Conservation (phyloP, 2,329 filamentous ascomycete species). For the Claviceps fusiformis region DNA sequence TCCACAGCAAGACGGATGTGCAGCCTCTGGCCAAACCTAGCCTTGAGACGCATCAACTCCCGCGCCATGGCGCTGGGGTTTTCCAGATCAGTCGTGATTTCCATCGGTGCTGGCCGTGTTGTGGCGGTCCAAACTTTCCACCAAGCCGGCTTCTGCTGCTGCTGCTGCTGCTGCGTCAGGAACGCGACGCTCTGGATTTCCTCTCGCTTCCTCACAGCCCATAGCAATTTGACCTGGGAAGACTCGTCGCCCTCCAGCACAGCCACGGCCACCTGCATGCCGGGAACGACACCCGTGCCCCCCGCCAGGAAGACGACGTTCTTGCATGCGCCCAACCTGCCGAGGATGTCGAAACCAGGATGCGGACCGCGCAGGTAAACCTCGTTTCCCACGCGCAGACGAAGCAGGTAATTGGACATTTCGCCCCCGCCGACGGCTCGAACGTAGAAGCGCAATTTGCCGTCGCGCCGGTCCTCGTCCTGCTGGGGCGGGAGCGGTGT, state of each 20-base stretch:
- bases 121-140: constrained; percentile 12
- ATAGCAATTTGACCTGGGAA: constrained; percentile 54
- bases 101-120: constrained; percentile 4
- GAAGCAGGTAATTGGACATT: constrained; percentile 68
- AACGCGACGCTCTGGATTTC: constrained; percentile 27
- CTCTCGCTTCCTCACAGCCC: constrained; percentile 55
- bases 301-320: constrained; percentile 76
- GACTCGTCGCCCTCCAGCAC: constrained; percentile 30
- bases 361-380: constrained; percentile 72
- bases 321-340: constrained; percentile 16
- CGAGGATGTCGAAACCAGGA: constrained; percentile 44
- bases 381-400: constrained; percentile 44
- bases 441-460: constrained; percentile 58
- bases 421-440: constrained; percentile 69
- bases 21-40: constrained; percentile 40
- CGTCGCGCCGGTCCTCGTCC: constrained; percentile 17
- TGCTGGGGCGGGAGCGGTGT: constrained; percentile 59
- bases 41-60: constrained; percentile 51
- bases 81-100: constrained; percentile 11
- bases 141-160: constrained; percentile 8
- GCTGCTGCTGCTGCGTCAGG: not conserved
- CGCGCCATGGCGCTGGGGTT: constrained; percentile 37
- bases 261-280: constrained; percentile 62
- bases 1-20: constrained; percentile 68
- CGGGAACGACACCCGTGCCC: constrained; percentile 84